Evolutionary conservation across 228 moss, liverwort and hornwort species (phyloP).

Genomic region (Sphagnum magellanicum): DNA sequence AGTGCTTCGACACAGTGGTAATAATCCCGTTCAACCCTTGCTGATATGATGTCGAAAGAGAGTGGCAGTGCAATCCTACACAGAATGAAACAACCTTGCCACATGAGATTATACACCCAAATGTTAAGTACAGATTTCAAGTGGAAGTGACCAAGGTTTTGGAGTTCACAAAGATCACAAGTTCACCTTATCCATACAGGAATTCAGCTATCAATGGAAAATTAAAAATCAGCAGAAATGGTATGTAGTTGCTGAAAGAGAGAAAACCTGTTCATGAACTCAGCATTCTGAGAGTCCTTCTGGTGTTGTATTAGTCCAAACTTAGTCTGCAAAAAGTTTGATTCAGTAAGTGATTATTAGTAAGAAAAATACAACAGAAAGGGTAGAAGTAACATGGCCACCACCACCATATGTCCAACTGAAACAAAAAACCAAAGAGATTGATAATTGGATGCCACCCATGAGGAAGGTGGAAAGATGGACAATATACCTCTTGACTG

Average conservation of each 20-base stretch:
- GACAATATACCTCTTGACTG: conserved; percentile 8
- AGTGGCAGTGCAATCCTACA: conserved; percentile 73
- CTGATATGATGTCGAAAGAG: conserved; percentile 65
- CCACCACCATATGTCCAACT: conserved; percentile 1
- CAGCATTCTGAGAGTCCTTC: neutral
- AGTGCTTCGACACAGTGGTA: conserved; percentile 77
- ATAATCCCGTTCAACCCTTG: conserved; percentile 65
- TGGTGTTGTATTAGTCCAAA: conserved; percentile 6
- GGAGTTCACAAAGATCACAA: too few relatives aligned
- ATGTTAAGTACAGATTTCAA: too few relatives aligned
- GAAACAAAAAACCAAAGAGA: too few relatives aligned
- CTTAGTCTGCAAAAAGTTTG: neutral
- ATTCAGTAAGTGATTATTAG: neutral
- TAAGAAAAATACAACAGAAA: neutral
- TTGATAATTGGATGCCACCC: too few relatives aligned
- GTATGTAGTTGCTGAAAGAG: too few relatives aligned
- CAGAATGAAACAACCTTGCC: too few relatives aligned
- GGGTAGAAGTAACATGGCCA: conserved; percentile 14
- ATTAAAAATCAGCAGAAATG: too few relatives aligned
- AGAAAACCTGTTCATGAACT: conserved; percentile 8
- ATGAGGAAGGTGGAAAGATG: too few relatives aligned
- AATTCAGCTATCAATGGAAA: neutral
- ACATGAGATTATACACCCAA: too few relatives aligned
- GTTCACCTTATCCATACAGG: too few relatives aligned
- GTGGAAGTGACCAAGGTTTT: too few relatives aligned